Percentiles rank a stretch among this genome's conserved stretches.
Evolutionary conservation across 2,329 filamentous ascomycete species (phyloP).

Genomic region (Dactylellina leptospora): DNA sequence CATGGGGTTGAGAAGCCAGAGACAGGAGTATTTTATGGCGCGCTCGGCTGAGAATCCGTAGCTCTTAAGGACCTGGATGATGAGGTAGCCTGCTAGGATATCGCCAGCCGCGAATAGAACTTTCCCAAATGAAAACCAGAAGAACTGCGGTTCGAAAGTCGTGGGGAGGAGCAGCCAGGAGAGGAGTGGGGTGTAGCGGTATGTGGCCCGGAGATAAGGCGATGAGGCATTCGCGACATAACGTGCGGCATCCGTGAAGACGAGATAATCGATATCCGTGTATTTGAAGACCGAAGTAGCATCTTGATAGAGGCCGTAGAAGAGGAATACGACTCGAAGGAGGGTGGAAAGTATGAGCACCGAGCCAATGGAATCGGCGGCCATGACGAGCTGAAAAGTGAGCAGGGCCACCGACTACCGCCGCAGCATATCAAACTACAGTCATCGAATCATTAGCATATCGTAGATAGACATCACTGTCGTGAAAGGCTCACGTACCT

Average conservation of each 20-base stretch:
- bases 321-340: conserved; percentile 76
- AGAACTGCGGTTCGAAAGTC: conserved; percentile 65
- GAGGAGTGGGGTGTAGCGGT: conserved; percentile 93
- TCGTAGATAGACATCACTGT: background rate
- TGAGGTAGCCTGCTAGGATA: conserved; percentile 82
- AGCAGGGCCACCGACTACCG: background rate
- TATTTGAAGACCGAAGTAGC: conserved; percentile 92
- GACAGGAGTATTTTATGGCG: conserved; percentile 79
- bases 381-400: background rate
- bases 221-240: conserved; percentile 72
- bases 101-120: conserved; percentile 84
- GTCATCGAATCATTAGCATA: background rate
- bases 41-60: conserved; percentile 63
- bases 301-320: conserved; percentile 94
- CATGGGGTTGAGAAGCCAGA: conserved; percentile 98
- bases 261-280: conserved; percentile 98
- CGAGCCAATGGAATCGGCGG: conserved; percentile 55
- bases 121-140: conserved; percentile 86
- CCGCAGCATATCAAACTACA: background rate
- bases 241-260: conserved; percentile 94
- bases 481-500: background rate
- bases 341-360: conserved; percentile 69
- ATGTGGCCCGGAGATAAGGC: conserved; percentile 90
- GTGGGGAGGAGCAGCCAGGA: conserved; percentile 91
- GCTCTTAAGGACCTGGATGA: conserved; percentile 63